Base-by-base conservation (phyloP, 257 asterid genomes). In the Fraxinus pennsylvanica region DNA sequence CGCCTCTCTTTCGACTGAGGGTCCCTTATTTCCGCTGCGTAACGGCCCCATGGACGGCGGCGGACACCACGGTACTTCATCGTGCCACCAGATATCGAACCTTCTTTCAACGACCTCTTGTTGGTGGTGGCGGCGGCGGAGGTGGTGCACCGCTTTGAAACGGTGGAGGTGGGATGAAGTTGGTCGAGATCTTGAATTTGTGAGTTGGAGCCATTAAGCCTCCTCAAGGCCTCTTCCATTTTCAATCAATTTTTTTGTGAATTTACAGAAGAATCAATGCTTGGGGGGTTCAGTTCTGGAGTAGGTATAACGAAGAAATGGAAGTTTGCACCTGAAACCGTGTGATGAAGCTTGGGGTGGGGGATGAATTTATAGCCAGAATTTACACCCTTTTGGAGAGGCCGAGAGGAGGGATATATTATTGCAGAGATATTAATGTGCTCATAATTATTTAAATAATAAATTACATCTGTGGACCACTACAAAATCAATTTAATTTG, bases 1-100 rank as follows among this genome's bases (percentile, higher is more conserved):
- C 97, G 84, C 71, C 98, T 75, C 30, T 94, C 98, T 76, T 94
- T 94, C 14, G 96, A 87, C 73, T 74, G 92, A 2, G 98, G 98
- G 84, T 94, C 98, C 8, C 97, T 76, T 9, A 94, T 94, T 84
- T 94, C 98, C 4, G 98, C 97, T 0, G 98, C 97, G 65, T 90
- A 94, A 1, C 98, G 91, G 5, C 98, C 98, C 98, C 98, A 94
- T 0, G 98, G 98, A 1, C 97, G 97, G 74, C 97, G 95, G 19
- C 98, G 93, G 0, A 94, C 98, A 1, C 98, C 97, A 0, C 98
- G 91, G 86, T 94, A 92, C 6, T 94, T 79, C 81, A 89, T 83
- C 78, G 82, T 81, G 52, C 76, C 82, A 19, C 69, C 54, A 6
- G 84, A 6, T 63, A 76, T n/a, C 7, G 75, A 27, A 74, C 73